Percentiles rank a stretch among this genome's conserved stretches.
Evolutionary conservation across 2,329 filamentous ascomycete genomes (phyloP).

Genomic region (Juglanconis oblonga): DNA sequence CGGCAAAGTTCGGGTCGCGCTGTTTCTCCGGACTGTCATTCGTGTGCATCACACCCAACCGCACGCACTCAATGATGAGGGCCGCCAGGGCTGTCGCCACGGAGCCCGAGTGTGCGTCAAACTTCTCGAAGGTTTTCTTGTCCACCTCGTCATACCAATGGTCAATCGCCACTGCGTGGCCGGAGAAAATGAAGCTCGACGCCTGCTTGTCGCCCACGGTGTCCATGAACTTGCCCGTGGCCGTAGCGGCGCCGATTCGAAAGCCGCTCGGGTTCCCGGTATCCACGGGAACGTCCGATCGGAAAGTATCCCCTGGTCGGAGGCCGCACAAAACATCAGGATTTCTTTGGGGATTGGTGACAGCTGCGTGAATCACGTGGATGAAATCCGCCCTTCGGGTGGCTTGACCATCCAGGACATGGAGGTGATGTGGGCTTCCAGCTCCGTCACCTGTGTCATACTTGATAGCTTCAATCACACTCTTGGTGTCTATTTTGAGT

Average conservation of each 20-base stretch:
- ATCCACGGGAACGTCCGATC: constrained; percentile 14
- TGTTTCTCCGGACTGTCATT: background rate
- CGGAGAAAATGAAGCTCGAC: constrained; percentile 30
- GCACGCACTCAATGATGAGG: constrained; percentile 27
- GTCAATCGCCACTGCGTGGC: constrained; percentile 23
- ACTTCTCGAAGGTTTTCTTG: background rate
- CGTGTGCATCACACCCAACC: constrained; percentile 1
- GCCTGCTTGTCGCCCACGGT: constrained; percentile 21
- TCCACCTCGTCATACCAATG: constrained; percentile 6
- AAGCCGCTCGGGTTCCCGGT: constrained; percentile 19
- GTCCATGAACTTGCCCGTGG: constrained; percentile 20
- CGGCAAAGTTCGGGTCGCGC: background rate
- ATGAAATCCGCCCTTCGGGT: constrained; percentile 19
- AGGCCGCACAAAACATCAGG: constrained; percentile 36
- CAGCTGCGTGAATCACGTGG: constrained; percentile 22
- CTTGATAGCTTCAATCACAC: background rate
- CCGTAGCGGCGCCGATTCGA: constrained; percentile 28
- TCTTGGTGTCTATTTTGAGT: background rate
- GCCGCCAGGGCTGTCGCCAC: constrained; percentile 30
- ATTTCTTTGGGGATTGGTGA: constrained; percentile 26
- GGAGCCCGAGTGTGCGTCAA: constrained; percentile 20
- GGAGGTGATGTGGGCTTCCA: constrained; percentile 33
- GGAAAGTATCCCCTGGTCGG: constrained; percentile 26
- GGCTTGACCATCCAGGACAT: constrained; percentile 36
- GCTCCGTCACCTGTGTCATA: background rate